phyloP scores from a whole-genome alignment of 495 filamentous ascomycete genomes.

The Neurospora africana region DNA sequence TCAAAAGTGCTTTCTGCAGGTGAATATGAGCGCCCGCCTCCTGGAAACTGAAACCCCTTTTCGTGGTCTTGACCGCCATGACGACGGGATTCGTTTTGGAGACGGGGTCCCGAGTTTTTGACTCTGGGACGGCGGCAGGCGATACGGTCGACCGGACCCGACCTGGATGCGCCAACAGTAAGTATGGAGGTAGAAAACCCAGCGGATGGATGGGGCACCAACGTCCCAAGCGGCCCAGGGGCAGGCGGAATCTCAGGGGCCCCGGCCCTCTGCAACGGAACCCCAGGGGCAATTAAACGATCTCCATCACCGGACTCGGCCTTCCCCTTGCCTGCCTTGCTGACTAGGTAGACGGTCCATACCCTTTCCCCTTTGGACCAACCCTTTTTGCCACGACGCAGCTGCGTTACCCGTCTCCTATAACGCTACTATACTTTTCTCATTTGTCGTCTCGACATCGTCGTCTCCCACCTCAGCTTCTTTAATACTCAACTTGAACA shows the following conservation, averaged over 20 bases:
- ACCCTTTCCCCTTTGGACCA: background rate
- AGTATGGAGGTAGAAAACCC: too few species aligned
- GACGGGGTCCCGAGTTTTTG: background rate
- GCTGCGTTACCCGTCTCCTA: background rate
- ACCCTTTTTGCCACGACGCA: conserved; percentile 5
- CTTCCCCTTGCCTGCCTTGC: background rate
- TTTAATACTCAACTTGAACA: background rate
- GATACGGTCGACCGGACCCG: background rate
- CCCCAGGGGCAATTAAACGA: conserved; percentile 7
- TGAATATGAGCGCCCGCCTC: background rate
- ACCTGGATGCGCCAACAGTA: background rate
- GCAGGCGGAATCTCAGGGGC: background rate
- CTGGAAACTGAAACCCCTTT: background rate
- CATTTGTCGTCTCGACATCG: background rate
- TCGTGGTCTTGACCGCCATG: background rate
- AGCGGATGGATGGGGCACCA: background rate
- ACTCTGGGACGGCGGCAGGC: background rate
- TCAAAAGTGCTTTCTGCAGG: background rate
- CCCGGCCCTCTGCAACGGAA: background rate
- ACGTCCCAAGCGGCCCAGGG: background rate
- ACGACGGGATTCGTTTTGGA: background rate
- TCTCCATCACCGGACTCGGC: background rate
- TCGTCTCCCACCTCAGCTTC: background rate
- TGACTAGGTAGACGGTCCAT: background rate
- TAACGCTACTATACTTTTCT: background rate